Evolutionary conservation across 1,284 basidiomycete species (phyloP), one percentile per base, ranked within the genome.

Genomic region (Ceratobasidium sp.): DNA sequence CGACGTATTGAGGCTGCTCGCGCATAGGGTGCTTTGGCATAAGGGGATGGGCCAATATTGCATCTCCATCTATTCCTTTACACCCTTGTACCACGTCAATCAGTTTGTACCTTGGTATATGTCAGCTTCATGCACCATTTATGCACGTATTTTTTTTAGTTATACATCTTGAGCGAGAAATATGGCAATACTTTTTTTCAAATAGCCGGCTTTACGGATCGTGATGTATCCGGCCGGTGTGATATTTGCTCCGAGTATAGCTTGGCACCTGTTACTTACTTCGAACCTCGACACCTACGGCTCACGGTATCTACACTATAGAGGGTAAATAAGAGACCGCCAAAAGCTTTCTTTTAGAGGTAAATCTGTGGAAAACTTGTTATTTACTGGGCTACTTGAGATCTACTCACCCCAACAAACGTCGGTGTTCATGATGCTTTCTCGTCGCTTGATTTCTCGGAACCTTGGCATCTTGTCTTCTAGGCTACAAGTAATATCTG

Each of bases 1-100:
- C 93, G 88, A 88, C 90, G 93, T 82, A 94, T 95, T 82, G 93
- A 94, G 87, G 94, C 94, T 83, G 90, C 88, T 52, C 92, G 94
- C 15, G 81, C 81, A 66, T 74, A 64, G 33, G 57, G 23, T 23
- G 46, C 46, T 52, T 48, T 23, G 17, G n/a, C 26, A 54, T 17
- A 48, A 74, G 33, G 44, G 59, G 46, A 74, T 74, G 69, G 70
- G 42, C 2, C 33, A 4, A n/a, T 40, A 64, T 33, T 64, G 46
- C 70, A 52, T 46, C 5, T 74, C 57, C 42, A 46, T 44, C 54
- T 64, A 23, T 38, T 46, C 70, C 20, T 62, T 74, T 48, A 57
- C 59, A 52, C 44, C 57, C 26, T 20, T 74, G 56, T 64, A 52
- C 59, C 70, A 62, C 50, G 70, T 64, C 57, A 48, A 71, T 59